Evolutionary conservation across 2,329 filamentous ascomycete species (phyloP).

Genomic region (Stagonosporopsis chrysanthemi): DNA sequence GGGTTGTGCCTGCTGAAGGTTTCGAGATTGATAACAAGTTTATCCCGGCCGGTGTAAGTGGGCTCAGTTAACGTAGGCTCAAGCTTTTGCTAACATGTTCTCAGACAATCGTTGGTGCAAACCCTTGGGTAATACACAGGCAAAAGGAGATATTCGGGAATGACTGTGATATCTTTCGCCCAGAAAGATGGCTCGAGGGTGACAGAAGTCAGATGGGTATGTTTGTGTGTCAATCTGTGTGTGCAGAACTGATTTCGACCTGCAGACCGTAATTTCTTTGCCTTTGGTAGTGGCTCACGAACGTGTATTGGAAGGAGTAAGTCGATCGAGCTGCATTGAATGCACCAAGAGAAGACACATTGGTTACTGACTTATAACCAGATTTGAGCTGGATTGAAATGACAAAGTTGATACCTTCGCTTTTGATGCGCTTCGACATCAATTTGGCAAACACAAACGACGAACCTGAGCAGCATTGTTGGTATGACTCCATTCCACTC

Average conservation of each 20-base stretch:
- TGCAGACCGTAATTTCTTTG: constrained; percentile 22
- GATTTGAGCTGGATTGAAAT: constrained; percentile 46
- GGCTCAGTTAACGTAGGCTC: too few relatives aligned
- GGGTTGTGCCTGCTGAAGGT: constrained; percentile 26
- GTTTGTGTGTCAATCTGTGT: background rate
- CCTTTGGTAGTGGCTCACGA: constrained; percentile 21
- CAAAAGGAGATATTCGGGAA: constrained; percentile 24
- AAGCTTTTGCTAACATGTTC: background rate
- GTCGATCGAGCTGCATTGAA: background rate
- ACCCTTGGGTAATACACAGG: constrained; percentile 27
- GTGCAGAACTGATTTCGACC: background rate
- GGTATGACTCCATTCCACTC: background rate
- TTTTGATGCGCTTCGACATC: constrained; percentile 47
- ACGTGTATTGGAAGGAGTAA: constrained; percentile 22
- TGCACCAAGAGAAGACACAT: too few relatives aligned
- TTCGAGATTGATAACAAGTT: constrained; percentile 21
- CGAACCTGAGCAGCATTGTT: constrained; percentile 15
- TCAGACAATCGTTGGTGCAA: constrained; percentile 23
- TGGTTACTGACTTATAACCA: background rate
- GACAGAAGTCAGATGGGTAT: constrained; percentile 19
- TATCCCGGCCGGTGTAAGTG: constrained; percentile 23
- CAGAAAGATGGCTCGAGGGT: constrained; percentile 24
- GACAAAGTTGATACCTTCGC: constrained; percentile 43
- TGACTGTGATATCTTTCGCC: constrained; percentile 25
- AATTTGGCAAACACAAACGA: constrained; percentile 37